These are phyloP conservation scores for Psilocybe mexicana DNA, from an alignment of 1,284 basidiomycete species.

Conservation along the genomic window DNA sequence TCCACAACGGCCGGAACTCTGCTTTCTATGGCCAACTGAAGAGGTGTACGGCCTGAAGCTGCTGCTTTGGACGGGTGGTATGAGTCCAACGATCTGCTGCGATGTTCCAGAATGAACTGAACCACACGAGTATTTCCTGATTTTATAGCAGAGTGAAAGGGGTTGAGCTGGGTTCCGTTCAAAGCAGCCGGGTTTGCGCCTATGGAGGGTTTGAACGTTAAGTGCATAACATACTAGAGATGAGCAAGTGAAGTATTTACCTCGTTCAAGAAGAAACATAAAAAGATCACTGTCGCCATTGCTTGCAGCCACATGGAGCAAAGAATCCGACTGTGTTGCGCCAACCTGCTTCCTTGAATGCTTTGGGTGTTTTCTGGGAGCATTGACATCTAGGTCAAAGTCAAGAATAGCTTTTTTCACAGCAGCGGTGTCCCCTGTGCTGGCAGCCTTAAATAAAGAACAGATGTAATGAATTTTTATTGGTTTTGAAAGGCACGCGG, in stretches of 20 bases:
- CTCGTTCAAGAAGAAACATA: slow-evolving; percentile 36
- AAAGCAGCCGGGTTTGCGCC: slow-evolving; percentile 32
- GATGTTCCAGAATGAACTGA: slow-evolving; percentile 32
- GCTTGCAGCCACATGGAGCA: slow-evolving; percentile 37
- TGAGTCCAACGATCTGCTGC: slow-evolving; percentile 29
- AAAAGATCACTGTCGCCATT: slow-evolving; percentile 30
- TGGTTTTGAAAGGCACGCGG: background rate
- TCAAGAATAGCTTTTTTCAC: slow-evolving; percentile 30
- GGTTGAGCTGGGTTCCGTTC: slow-evolving; percentile 32
- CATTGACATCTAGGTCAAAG: slow-evolving; percentile 33
- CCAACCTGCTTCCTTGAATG: slow-evolving; percentile 24
- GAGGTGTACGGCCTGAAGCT: slow-evolving; percentile 35
- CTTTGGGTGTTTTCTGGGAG: slow-evolving; percentile 27
- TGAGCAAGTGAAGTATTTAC: slow-evolving; percentile 17
- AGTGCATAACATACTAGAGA: background rate
- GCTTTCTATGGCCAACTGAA: slow-evolving; percentile 37
- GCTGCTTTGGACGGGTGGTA: slow-evolving; percentile 38
- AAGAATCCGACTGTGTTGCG: slow-evolving; percentile 26
- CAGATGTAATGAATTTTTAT: background rate
- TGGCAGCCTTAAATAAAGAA: slow-evolving; percentile 23
- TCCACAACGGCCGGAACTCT: slow-evolving; percentile 29
- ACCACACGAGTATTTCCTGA: slow-evolving; percentile 32
- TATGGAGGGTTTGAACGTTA: slow-evolving; percentile 14
- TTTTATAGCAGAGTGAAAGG: slow-evolving; percentile 36
- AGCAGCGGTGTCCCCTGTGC: slow-evolving; percentile 27